Evolutionary conservation across 306 rosid genomes (phyloP), one percentile per base, ranked within the genome.

Genomic region (Lotus japonicus): DNA sequence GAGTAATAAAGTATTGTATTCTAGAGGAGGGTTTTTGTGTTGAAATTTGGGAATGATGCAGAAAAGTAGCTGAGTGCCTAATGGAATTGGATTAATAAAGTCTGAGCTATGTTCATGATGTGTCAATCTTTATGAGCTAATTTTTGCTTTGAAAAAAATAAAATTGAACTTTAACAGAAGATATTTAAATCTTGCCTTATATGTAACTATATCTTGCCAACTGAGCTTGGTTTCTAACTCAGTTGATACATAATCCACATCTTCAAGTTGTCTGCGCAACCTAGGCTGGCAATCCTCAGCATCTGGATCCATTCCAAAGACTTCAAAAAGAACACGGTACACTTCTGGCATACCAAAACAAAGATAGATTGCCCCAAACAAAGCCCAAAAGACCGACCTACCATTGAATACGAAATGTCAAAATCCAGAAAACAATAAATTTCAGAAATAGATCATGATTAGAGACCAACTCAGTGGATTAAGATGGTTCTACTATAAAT

Each of bases 301-400:
- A 58, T 94, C 96, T 4, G 92, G 96, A 69, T 94, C 92, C 99
- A 90, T 90, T 75, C 96, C 99, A 78, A 94, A 94, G 55, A 87
- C 99, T 79, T 94, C 97, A 72, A 90, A 94, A 76, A 94, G 97
- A 83, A 94, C 95, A 12, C 97, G 96, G 50, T 94, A 94, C 11
- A 94, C 96, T 81, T 94, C 99, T 15, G 90, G 97, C 84, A 94
- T 81, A 51, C 99, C 99, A 64, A 82, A 90, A 78, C 99, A 94
- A 61, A 94, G 82, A 87, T 94, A 90, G 74, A 90, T 94, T 23
- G 99, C 99, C 26, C 95, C 97, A 84, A 94, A 90, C 81, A 94
- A 81, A 43, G 99, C 97, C 97, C 97, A 87, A 79, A 94, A 94
- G 17, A 94, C 99, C 53, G 85, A 86, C 86, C 97, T 94, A 87